Evolutionary conservation across 2,329 filamentous ascomycete genomes (phyloP).

Genomic region (Nemania diffusa): DNA sequence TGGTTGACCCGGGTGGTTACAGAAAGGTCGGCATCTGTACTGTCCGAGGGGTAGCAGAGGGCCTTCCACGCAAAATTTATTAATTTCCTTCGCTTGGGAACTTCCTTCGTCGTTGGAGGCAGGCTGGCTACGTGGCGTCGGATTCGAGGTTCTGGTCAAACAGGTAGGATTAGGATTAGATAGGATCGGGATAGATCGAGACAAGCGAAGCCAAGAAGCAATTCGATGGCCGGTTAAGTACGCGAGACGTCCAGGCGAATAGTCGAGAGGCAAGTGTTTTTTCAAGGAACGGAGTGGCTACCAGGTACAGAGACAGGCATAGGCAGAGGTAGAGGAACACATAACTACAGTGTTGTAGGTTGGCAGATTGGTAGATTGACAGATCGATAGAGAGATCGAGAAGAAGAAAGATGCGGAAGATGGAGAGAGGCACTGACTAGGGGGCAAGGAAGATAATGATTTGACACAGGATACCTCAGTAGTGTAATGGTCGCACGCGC

Average conservation of each 20-base stretch:
- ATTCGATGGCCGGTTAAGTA: neutral
- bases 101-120: neutral
- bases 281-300: neutral
- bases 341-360: neutral
- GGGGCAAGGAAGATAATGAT: constrained; percentile 1
- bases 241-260: constrained; percentile 1
- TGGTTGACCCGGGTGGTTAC: constrained; percentile 13
- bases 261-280: constrained; percentile 1
- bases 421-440: neutral
- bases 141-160: neutral
- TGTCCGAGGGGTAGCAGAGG: constrained; percentile 16
- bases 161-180: neutral
- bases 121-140: neutral
- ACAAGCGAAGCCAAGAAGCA: neutral
- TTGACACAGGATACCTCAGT: constrained; percentile 2
- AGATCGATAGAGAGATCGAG: neutral
- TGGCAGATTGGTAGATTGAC: neutral
- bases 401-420: neutral
- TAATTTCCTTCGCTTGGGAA: neutral
- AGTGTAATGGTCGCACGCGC: constrained; percentile 18
- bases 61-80: neutral
- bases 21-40: constrained; percentile 28
- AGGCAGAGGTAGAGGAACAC: neutral
- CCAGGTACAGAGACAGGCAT: neutral
- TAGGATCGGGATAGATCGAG: neutral